These are phyloP conservation scores for Forsythia viridissima DNA, from an alignment of 257 asterid genomes.

Conservation along the genomic window DNA sequence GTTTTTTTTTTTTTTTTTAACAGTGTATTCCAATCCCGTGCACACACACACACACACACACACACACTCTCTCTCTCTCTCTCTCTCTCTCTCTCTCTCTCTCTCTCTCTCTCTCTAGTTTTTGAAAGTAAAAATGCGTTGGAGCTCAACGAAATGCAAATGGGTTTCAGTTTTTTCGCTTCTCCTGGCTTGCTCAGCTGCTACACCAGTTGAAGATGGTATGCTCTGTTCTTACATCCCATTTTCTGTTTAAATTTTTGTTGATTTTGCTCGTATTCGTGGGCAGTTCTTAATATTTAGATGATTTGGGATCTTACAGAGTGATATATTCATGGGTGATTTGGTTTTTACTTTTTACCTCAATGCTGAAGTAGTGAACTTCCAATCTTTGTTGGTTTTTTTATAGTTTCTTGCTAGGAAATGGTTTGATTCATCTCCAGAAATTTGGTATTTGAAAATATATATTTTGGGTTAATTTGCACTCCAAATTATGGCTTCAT, in stretches of 20 bases:
- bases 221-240: constrained; percentile 10
- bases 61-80: too few species aligned
- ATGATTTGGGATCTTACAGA: not conserved
- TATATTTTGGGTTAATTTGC: not conserved
- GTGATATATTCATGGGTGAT: not conserved
- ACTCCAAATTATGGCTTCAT: not conserved
- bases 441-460: not conserved
- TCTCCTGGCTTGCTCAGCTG: constrained; percentile 30
- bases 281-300: not conserved
- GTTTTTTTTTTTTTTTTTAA: not conserved
- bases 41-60: too few species aligned
- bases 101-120: constrained; percentile 18
- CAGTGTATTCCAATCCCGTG: not conserved
- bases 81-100: not conserved
- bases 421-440: not conserved
- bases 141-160: constrained; percentile 26
- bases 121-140: constrained; percentile 33
- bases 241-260: not conserved
- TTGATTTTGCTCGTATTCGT: not conserved
- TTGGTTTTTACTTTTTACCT: not conserved
- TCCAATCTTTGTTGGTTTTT: not conserved
- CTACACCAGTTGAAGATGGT: constrained; percentile 44
- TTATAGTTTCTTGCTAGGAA: not conserved
- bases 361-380: not conserved
- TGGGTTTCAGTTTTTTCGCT: constrained; percentile 23